phyloP scores from a whole-genome alignment of 169 alveolate genomes.

The Cryptosporidium canis region DNA sequence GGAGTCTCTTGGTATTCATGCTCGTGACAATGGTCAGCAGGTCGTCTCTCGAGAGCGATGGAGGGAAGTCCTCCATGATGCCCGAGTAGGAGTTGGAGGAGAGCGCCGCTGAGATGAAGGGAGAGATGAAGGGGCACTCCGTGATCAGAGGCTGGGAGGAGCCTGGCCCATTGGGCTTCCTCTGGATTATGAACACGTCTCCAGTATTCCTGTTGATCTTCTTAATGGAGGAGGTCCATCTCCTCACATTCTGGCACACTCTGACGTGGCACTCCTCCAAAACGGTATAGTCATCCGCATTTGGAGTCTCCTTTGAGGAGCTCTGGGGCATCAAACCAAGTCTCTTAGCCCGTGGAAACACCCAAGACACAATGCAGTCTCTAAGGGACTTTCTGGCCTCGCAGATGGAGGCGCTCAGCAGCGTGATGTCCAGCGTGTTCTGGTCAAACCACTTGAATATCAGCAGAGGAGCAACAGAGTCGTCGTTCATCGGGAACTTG shows the following conservation, averaged over 20 bases:
- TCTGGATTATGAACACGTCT: constrained; percentile 82
- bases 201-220: constrained; percentile 85
- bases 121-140: constrained; percentile 47
- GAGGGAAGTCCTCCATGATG: constrained; percentile 30
- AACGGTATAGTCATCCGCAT: constrained; percentile 78
- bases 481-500: constrained; percentile 82
- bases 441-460: constrained; percentile 84
- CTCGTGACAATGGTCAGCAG: constrained; percentile 13
- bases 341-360: constrained; percentile 80
- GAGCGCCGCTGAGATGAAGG: constrained; percentile 44
- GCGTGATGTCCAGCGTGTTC: constrained; percentile 79
- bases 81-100: constrained; percentile 18
- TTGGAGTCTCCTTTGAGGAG: constrained; percentile 45
- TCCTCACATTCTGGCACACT: constrained; percentile 83
- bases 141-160: constrained; percentile 29
- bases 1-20: constrained; percentile 4
- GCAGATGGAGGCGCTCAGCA: constrained; percentile 84
- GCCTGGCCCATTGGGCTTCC: neutral
- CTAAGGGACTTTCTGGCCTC: constrained; percentile 84
- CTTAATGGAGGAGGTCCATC: constrained; percentile 85
- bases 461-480: constrained; percentile 81
- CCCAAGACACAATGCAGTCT: constrained; percentile 84
- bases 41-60: constrained; percentile 27
- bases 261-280: constrained; percentile 84
- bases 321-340: constrained; percentile 66